Evolutionary conservation across 345 rosid species (phyloP).

Genomic region (Dipteronia sinensis): DNA sequence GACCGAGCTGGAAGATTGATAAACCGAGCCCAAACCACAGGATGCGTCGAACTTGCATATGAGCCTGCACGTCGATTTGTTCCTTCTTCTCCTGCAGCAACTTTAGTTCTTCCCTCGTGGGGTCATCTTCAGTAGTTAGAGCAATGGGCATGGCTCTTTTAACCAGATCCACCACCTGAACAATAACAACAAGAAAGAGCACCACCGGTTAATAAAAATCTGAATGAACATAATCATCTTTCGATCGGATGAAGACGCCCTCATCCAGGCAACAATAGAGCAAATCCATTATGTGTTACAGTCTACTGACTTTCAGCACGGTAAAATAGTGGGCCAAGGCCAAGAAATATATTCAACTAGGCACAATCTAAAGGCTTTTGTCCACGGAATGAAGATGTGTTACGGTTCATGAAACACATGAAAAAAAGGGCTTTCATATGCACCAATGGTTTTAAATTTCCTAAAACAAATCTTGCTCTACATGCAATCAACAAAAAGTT

Average conservation of each 20-base stretch:
- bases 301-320: background rate
- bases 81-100: conserved; percentile 70
- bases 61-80: conserved; percentile 85
- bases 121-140: conserved; percentile 64
- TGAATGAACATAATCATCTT: background rate
- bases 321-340: background rate
- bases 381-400: no score
- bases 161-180: conserved; percentile 84
- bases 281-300: background rate
- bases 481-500: background rate
- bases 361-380: background rate
- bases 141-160: conserved; percentile 82
- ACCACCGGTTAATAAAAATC: background rate
- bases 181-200: conserved; percentile 4
- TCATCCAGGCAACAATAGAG: background rate
- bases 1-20: conserved; percentile 55
- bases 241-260: no score
- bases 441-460: no score
- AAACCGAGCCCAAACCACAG: conserved; percentile 77
- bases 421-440: no score
- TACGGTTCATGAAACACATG: no score
- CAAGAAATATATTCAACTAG: background rate
- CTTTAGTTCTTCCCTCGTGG: conserved; percentile 62
- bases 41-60: conserved; percentile 78
- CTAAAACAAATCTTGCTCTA: no score